A percentile compares a stretch with the other conserved stretches of the same genome.
phyloP scores from a whole-genome alignment of 2,329 filamentous ascomycete species.

The Rutstroemia sydowiana region DNA sequence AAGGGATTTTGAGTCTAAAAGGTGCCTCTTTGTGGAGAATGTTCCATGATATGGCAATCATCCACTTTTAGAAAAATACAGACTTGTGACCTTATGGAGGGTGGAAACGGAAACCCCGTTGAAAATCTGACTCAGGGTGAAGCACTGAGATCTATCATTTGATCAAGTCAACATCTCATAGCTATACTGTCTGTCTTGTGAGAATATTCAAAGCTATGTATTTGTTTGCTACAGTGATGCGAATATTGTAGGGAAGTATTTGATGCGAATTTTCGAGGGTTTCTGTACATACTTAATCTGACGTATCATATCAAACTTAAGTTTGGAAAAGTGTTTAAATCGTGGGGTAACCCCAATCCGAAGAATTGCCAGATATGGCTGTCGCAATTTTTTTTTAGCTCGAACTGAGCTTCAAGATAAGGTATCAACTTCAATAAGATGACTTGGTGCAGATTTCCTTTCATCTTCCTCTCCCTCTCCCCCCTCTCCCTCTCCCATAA shows the following conservation, averaged over 20 bases:
- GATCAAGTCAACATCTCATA: not conserved
- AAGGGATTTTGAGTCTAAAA: not conserved
- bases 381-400: not conserved
- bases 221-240: too few relatives aligned
- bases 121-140: not conserved
- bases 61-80: not conserved
- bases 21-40: not conserved
- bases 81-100: not conserved
- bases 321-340: too few relatives aligned
- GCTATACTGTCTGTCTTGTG: not conserved
- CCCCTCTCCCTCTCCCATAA: conserved; percentile 23
- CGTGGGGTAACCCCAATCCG: too few relatives aligned
- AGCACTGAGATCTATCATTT: not conserved
- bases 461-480: conserved; percentile 5
- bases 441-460: conserved; percentile 7
- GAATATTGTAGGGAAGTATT: too few relatives aligned
- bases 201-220: too few relatives aligned
- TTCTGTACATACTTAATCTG: too few relatives aligned
- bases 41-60: not conserved
- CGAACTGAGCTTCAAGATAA: not conserved
- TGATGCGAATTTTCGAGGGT: too few relatives aligned
- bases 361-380: too few relatives aligned
- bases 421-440: conserved; percentile 17
- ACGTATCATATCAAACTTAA: too few relatives aligned
- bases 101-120: not conserved